A percentile compares a stretch with the other conserved stretches of the same genome.
These are phyloP conservation scores for Peronospora farinosa DNA, from an alignment of 352 stramenopile species.

Conservation along the genomic window DNA sequence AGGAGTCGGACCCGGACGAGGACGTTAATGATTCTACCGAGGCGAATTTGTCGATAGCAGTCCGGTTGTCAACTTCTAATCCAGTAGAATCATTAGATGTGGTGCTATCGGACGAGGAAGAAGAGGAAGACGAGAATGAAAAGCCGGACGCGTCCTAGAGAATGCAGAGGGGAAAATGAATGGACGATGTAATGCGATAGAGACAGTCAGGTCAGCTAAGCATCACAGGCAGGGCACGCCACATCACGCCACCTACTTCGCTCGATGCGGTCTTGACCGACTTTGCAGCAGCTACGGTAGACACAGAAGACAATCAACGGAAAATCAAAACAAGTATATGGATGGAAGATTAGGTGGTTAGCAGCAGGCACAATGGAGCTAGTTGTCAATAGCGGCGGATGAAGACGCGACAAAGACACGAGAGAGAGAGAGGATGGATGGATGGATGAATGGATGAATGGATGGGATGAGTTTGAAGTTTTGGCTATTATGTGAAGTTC, in stretches of 20 bases:
- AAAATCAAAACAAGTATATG: constrained; percentile 32
- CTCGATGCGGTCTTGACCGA: constrained; percentile 17
- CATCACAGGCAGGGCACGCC: constrained; percentile 17
- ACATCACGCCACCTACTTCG: constrained; percentile 16
- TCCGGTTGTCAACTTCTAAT: constrained; percentile 34
- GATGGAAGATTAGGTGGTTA: constrained; percentile 12
- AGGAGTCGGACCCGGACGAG: constrained; percentile 49
- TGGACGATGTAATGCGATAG: constrained; percentile 34
- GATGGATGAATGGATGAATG: constrained; percentile 9
- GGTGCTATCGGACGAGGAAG: constrained; percentile 40
- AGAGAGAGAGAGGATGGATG: constrained; percentile 12
- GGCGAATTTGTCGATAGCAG: constrained; percentile 26
- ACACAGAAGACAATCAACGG: constrained; percentile 13
- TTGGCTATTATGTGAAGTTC: constrained; percentile 34
- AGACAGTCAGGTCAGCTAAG: constrained; percentile 28
- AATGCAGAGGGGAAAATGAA: constrained; percentile 9
- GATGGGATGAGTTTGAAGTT: no score
- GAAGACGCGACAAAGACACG: constrained; percentile 26
- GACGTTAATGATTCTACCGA: constrained; percentile 29
- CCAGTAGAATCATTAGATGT: constrained; percentile 39
- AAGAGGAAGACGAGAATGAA: constrained; percentile 37
- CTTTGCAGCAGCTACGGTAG: constrained; percentile 25
- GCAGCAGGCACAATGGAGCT: constrained; percentile 12
- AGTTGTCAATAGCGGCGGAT: constrained; percentile 29
- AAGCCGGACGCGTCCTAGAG: constrained; percentile 28